Percentiles rank a stretch among this genome's conserved stretches.
Conservation (phyloP, 1,284 basidiomycete genomes). For the Naganishia albida region DNA sequence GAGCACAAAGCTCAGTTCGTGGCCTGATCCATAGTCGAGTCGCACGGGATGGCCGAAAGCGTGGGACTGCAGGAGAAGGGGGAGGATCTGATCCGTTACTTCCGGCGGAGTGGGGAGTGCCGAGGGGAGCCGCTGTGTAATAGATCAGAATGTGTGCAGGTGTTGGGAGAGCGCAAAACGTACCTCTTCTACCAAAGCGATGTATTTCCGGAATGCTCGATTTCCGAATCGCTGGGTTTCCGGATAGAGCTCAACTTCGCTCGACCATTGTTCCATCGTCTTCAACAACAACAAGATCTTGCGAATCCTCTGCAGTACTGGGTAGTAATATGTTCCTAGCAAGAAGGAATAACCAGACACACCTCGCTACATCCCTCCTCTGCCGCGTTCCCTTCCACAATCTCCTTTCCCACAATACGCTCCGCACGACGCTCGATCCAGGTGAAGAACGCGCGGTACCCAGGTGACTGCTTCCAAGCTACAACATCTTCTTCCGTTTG, state of each 20-base stretch:
- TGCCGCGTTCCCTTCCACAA: slow-evolving; percentile 34
- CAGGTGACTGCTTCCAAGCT: slow-evolving; percentile 66
- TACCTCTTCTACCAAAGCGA: slow-evolving; percentile 74
- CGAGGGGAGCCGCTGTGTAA: slow-evolving; percentile 61
- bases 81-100: slow-evolving; percentile 61
- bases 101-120: slow-evolving; percentile 61
- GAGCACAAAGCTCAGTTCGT: slow-evolving; percentile 85
- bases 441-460: slow-evolving; percentile 69
- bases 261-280: slow-evolving; percentile 7
- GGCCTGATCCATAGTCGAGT: slow-evolving; percentile 96
- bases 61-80: slow-evolving; percentile 52
- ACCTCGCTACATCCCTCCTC: slow-evolving; percentile 32
- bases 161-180: slow-evolving; percentile 38
- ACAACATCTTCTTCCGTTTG: slow-evolving; percentile 67
- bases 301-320: slow-evolving; percentile 12
- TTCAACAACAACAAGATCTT: slow-evolving; percentile 2
- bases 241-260: slow-evolving; percentile 3
- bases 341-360: slow-evolving; percentile 26
- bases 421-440: slow-evolving; percentile 74
- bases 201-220: slow-evolving; percentile 86
- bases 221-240: slow-evolving; percentile 87
- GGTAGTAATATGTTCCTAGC: neutral
- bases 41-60: slow-evolving; percentile 89
- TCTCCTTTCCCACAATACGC: slow-evolving; percentile 65
- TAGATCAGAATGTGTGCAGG: slow-evolving; percentile 24